Conservation (phyloP, 768 basidiomycete species). For the Chalciporus pseudorubinellus region DNA sequence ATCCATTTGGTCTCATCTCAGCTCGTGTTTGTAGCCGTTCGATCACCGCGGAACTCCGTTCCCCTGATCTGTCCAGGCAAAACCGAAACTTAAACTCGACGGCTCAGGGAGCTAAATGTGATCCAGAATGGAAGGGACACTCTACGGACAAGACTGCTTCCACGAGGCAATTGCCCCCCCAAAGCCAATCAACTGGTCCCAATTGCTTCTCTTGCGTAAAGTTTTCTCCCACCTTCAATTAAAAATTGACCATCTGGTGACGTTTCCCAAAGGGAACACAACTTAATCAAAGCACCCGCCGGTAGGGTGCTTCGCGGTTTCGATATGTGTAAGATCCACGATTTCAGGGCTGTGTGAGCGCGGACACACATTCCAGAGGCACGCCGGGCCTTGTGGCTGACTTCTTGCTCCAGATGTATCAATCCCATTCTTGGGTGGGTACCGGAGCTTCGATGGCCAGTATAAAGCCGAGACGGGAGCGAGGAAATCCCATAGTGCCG, state of each 20-base stretch:
- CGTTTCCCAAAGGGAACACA: conserved; percentile 3
- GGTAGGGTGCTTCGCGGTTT: conserved; percentile 12
- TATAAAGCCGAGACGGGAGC: conserved; percentile 21
- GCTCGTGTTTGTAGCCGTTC: neutral
- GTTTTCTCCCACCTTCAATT: conserved; percentile 15
- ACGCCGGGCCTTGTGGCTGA: conserved; percentile 7
- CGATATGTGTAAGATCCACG: conserved; percentile 10
- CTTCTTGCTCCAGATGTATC: conserved; percentile 5
- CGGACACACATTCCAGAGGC: conserved; percentile 18
- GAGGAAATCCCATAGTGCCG: neutral
- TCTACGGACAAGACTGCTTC: conserved; percentile 5
- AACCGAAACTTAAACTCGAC: neutral
- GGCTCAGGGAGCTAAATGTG: conserved; percentile 9
- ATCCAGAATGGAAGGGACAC: conserved; percentile 22
- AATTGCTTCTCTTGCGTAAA: conserved; percentile 11
- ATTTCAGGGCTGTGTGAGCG: conserved; percentile 18
- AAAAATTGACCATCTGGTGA: neutral
- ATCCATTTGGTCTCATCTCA: too few relatives aligned
- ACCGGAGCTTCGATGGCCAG: conserved; percentile 3
- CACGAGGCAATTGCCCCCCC: conserved; percentile 21
- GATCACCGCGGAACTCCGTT: neutral
- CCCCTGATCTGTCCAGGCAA: neutral
- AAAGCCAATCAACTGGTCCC: conserved; percentile 7
- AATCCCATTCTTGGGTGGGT: conserved; percentile 2
- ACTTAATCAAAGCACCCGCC: conserved; percentile 6